These are phyloP conservation scores for Cercospora sp. DNA, from an alignment of 2,329 filamentous ascomycete species.

Conservation along the genomic window DNA sequence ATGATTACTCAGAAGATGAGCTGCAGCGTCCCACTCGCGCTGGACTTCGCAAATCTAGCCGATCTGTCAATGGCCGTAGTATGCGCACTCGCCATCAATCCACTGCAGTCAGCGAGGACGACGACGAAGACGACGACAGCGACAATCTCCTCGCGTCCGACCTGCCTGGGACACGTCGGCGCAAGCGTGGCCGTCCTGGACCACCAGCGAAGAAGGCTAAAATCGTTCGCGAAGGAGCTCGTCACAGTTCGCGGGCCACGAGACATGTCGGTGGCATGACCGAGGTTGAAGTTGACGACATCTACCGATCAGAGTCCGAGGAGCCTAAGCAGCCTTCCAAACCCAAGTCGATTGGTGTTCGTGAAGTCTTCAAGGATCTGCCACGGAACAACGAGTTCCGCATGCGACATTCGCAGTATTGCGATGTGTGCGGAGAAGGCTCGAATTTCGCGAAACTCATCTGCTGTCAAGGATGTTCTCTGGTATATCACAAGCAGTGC, in stretches of 20 bases:
- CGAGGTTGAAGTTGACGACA: conserved; percentile 61
- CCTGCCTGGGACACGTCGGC: conserved; percentile 42
- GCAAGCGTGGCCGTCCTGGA: conserved; percentile 23
- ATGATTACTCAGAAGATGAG: conserved; percentile 28
- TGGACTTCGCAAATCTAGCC: conserved; percentile 24
- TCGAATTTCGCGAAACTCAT: conserved; percentile 69
- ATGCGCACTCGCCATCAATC: conserved; percentile 22
- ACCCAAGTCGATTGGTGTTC: conserved; percentile 59
- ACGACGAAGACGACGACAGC: conserved; percentile 35
- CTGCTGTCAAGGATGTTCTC: conserved; percentile 86
- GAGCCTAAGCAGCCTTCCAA: conserved; percentile 41
- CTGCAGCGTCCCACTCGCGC: conserved; percentile 20
- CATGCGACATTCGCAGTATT: conserved; percentile 66
- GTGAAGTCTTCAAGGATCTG: conserved; percentile 72
- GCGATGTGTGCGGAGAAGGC: conserved; percentile 69
- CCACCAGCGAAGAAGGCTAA: conserved; percentile 19
- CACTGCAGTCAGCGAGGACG: conserved; percentile 17
- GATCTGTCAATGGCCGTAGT: conserved; percentile 12
- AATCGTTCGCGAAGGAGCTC: conserved; percentile 33
- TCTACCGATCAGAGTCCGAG: conserved; percentile 50
- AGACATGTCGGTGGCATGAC: conserved; percentile 52
- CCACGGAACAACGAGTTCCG: conserved; percentile 66
- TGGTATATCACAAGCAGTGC: conserved; percentile 80
- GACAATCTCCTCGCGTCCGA: conserved; percentile 44
- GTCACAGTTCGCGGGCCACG: conserved; percentile 50